Percentiles rank a stretch among this genome's conserved stretches.
These are phyloP conservation scores for Magnaporthiopsis rhizophila DNA, from an alignment of 2,329 filamentous ascomycete species.

Conservation along the genomic window DNA sequence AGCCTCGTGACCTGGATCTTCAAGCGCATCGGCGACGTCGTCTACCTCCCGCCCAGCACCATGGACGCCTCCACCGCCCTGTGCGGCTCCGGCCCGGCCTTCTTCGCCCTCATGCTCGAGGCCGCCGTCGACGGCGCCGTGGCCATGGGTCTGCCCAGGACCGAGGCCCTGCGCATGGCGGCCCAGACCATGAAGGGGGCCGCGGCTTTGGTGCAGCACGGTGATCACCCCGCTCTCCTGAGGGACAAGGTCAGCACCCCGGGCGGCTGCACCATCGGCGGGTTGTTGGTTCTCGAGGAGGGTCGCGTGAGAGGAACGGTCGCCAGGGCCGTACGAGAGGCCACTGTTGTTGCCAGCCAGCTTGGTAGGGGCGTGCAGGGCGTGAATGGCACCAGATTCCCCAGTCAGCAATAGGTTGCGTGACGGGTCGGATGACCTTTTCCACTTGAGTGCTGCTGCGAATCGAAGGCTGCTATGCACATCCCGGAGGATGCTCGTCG, in stretches of 20 bases:
- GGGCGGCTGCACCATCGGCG: slow-evolving; percentile 70
- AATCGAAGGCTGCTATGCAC: background rate
- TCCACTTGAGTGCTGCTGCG: background rate
- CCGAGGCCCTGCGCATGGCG: slow-evolving; percentile 68
- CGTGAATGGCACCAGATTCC: slow-evolving; percentile 37
- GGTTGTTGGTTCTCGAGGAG: slow-evolving; percentile 66
- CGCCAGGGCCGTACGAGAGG: slow-evolving; percentile 61
- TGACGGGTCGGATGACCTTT: background rate
- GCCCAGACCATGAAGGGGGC: slow-evolving; percentile 72
- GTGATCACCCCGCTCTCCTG: slow-evolving; percentile 68
- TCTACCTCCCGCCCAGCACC: slow-evolving; percentile 54
- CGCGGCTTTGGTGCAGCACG: slow-evolving; percentile 58
- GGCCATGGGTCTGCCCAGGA: slow-evolving; percentile 67
- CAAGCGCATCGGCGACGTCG: slow-evolving; percentile 61
- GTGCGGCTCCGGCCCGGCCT: slow-evolving; percentile 67
- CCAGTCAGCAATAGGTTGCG: slow-evolving; percentile 32
- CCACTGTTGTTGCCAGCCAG: slow-evolving; percentile 61
- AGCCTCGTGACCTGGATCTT: slow-evolving; percentile 69
- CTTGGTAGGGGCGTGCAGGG: slow-evolving; percentile 47
- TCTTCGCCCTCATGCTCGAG: slow-evolving; percentile 69
- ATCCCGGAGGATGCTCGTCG: background rate
- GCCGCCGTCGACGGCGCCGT: slow-evolving; percentile 70
- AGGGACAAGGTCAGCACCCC: slow-evolving; percentile 72
- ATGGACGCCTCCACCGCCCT: slow-evolving; percentile 71
- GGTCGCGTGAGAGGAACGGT: slow-evolving; percentile 60